Evolutionary conservation across 2,329 filamentous ascomycete species (phyloP).

Genomic region (Hirsutella thompsonii): DNA sequence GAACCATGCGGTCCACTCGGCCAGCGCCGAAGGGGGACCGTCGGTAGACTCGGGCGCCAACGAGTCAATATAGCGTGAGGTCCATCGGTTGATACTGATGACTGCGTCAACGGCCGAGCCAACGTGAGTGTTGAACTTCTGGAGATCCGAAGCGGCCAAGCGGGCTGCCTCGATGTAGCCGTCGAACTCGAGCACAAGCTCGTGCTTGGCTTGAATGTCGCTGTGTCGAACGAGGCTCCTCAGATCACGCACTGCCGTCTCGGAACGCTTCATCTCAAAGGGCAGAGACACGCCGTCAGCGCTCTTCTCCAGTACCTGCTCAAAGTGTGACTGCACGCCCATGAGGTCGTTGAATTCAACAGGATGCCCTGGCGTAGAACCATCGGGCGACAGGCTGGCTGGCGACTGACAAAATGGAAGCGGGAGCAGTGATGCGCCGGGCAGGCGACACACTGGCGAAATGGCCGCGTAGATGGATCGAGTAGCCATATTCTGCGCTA

Average conservation of each 20-base stretch:
- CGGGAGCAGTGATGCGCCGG: conserved; percentile 46
- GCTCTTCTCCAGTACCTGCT: conserved; percentile 58
- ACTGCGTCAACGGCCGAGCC: conserved; percentile 62
- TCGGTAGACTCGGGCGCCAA: conserved; percentile 28
- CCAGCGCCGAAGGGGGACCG: conserved; percentile 22
- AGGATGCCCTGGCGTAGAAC: conserved; percentile 12
- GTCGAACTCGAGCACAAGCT: conserved; percentile 64
- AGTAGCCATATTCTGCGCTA: conserved; percentile 49
- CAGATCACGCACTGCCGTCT: conserved; percentile 61
- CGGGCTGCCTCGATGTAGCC: conserved; percentile 60
- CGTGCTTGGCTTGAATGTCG: conserved; percentile 51
- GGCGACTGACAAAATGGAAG: conserved; percentile 48
- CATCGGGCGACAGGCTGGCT: conserved; percentile 4
- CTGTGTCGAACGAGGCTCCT: conserved; percentile 61
- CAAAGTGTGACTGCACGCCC: conserved; percentile 61
- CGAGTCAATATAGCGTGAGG: conserved; percentile 52
- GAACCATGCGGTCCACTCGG: conserved; percentile 27
- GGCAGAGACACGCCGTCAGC: conserved; percentile 55
- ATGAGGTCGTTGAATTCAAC: conserved; percentile 67
- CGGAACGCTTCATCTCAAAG: conserved; percentile 66
- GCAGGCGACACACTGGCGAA: conserved; percentile 57
- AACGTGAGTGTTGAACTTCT: conserved; percentile 65
- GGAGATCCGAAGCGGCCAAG: conserved; percentile 51
- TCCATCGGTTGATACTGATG: conserved; percentile 65
- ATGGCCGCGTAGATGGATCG: conserved; percentile 47